Percentiles rank a stretch among this genome's conserved stretches.
phyloP scores from a whole-genome alignment of 805 yeast genomes.

The Candida xyloterini region DNA sequence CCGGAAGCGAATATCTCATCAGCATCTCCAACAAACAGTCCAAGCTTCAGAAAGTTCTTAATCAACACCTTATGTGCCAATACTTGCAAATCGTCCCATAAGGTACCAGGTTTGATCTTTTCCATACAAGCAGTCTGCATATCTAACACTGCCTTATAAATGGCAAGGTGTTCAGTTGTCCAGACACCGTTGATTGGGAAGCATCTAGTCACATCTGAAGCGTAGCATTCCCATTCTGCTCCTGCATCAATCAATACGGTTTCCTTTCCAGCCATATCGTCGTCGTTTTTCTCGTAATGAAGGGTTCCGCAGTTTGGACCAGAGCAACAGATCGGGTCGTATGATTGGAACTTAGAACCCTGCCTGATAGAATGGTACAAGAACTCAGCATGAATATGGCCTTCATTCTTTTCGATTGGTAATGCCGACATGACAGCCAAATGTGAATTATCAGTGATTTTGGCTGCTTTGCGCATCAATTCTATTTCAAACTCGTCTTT shows the following conservation, averaged over 20 bases:
- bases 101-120: conserved; percentile 74
- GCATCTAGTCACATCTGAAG: conserved; percentile 91
- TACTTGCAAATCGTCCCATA: conserved; percentile 83
- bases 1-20: conserved; percentile 68
- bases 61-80: conserved; percentile 77
- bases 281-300: conserved; percentile 85
- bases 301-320: conserved; percentile 90
- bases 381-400: conserved; percentile 94
- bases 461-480: conserved; percentile 74
- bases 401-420: conserved; percentile 83
- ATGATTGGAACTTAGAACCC: conserved; percentile 85
- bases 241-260: conserved; percentile 92
- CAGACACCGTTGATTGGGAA: conserved; percentile 91
- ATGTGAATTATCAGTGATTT: conserved; percentile 85
- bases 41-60: conserved; percentile 65
- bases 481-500: conserved; percentile 82
- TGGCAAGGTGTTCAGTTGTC: conserved; percentile 80
- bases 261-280: conserved; percentile 51
- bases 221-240: conserved; percentile 93
- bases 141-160: conserved; percentile 72
- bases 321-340: conserved; percentile 94
- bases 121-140: conserved; percentile 78
- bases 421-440: conserved; percentile 88
- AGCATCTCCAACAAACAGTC: conserved; percentile 60
- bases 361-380: conserved; percentile 90